Conservation (phyloP, 352 stramenopile genomes). For the Phytophthora foliorum region DNA sequence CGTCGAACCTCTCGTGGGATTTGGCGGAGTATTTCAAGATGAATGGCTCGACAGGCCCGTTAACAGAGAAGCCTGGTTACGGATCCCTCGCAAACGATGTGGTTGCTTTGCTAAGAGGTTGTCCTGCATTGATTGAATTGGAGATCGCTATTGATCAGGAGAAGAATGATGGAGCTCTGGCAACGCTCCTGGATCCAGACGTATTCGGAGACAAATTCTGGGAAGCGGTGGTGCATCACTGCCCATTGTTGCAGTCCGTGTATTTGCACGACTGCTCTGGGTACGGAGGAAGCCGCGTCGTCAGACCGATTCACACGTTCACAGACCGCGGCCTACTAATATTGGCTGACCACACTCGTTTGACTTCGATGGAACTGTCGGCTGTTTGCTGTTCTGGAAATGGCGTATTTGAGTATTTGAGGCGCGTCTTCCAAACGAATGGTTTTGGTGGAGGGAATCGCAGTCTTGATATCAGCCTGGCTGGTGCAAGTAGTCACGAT, state of each 20-base stretch:
- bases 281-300: constrained; percentile 34
- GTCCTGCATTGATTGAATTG: constrained; percentile 43
- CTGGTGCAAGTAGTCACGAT: constrained; percentile 38
- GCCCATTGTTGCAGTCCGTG: constrained; percentile 42
- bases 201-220: constrained; percentile 58
- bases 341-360: constrained; percentile 38
- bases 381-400: constrained; percentile 45
- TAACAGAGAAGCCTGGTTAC: constrained; percentile 26
- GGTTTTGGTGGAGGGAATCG: constrained; percentile 21
- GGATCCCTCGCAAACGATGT: constrained; percentile 42
- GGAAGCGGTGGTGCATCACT: constrained; percentile 23
- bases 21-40: constrained; percentile 44
- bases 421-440: constrained; percentile 29
- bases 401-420: constrained; percentile 51
- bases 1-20: constrained; percentile 54
- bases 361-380: constrained; percentile 43
- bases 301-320: constrained; percentile 42
- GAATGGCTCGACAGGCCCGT: background rate
- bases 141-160: constrained; percentile 52
- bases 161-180: constrained; percentile 31
- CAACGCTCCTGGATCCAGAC: constrained; percentile 32
- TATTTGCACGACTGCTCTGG: constrained; percentile 38
- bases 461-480: constrained; percentile 38
- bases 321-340: constrained; percentile 43
- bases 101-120: constrained; percentile 39